Conservation (phyloP, 805 yeast genomes). For the Blastobotrys chiropterorum region DNA sequence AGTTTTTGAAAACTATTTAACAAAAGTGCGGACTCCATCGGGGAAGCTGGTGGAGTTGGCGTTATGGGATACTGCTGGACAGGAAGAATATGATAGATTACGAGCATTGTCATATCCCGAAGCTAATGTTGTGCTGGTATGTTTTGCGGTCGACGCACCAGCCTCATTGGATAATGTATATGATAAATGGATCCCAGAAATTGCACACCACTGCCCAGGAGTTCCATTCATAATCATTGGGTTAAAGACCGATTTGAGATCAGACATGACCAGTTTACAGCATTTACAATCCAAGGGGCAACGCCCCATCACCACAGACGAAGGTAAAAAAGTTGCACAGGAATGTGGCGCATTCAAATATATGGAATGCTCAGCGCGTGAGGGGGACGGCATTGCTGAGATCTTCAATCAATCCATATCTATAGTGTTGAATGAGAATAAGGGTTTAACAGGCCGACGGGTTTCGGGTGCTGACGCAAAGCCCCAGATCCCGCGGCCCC, state of each 20-base stretch:
- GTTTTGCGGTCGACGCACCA: conserved; percentile 62
- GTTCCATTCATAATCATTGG: conserved; percentile 79
- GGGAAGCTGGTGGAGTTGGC: conserved; percentile 59
- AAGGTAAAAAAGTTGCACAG: conserved; percentile 48
- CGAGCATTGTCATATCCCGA: conserved; percentile 78
- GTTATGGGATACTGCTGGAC: conserved; percentile 88
- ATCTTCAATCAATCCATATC: conserved; percentile 60
- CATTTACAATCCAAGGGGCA: conserved; percentile 23
- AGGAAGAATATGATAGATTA: conserved; percentile 76
- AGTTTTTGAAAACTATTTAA: conserved; percentile 71
- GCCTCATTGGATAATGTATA: conserved; percentile 64
- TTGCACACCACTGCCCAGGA: conserved; percentile 72
- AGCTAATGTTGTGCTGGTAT: conserved; percentile 65
- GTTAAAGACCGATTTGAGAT: conserved; percentile 60
- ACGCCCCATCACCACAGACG: conserved; percentile 30
- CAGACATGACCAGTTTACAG: conserved; percentile 19
- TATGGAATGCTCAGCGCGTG: conserved; percentile 72
- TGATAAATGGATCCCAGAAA: conserved; percentile 87
- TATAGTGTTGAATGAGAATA: conserved; percentile 23
- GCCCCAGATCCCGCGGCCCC: background rate
- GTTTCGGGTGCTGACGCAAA: background rate
- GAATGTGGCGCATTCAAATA: conserved; percentile 65
- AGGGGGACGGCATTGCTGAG: conserved; percentile 56
- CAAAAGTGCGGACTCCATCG: conserved; percentile 44
- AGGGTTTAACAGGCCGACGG: background rate